phyloP scores from a whole-genome alignment of 2,329 filamentous ascomycete genomes.

The Fusarium sp. region DNA sequence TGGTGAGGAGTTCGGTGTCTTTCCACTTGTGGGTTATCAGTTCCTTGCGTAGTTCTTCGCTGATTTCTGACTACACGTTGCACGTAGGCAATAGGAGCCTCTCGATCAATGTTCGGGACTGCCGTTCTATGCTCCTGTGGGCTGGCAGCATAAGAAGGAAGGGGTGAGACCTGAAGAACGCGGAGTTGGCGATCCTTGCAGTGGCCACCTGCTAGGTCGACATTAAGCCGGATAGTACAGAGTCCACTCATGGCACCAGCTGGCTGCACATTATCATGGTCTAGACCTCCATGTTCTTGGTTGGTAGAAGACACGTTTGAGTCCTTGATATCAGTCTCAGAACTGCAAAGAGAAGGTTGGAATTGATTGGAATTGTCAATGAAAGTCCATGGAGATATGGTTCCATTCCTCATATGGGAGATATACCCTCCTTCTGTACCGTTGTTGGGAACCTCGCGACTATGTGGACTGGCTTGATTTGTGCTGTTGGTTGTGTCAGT shows the following conservation, averaged over 20 bases:
- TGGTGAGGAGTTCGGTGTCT: constrained; percentile 1
- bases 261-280: background rate
- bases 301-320: background rate
- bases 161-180: constrained; percentile 29
- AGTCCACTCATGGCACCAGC: background rate
- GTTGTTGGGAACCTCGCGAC: background rate
- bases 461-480: background rate
- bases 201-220: background rate
- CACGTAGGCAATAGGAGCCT: constrained; percentile 21
- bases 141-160: background rate
- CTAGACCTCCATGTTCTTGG: background rate
- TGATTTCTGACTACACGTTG: constrained; percentile 6
- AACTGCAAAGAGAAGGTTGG: constrained; percentile 1
- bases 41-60: constrained; percentile 6
- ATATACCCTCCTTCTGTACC: background rate
- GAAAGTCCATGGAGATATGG: background rate
- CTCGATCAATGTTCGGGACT: background rate
- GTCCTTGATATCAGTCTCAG: constrained; percentile 6
- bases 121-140: background rate
- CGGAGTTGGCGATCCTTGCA: constrained; percentile 17
- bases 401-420: background rate
- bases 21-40: background rate
- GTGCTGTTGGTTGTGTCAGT: constrained; percentile 2
- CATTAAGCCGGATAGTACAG: constrained; percentile 19
- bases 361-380: background rate